Conservation (phyloP, 345 rosid genomes). For the Hibiscus mutabilis region DNA sequence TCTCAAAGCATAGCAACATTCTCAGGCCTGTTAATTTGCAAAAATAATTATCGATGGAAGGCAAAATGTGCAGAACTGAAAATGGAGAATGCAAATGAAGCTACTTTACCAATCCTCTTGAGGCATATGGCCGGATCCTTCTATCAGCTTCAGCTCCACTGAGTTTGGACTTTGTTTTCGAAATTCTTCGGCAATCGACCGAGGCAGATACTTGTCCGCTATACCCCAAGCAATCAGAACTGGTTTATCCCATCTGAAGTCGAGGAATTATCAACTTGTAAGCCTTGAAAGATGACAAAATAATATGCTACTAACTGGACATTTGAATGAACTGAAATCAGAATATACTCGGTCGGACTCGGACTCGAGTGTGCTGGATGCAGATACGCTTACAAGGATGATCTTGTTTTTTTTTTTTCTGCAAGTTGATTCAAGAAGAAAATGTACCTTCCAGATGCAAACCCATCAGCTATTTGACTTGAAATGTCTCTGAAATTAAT, state of each 20-base stretch:
- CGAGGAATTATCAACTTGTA: not conserved
- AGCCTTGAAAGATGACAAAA: not conserved
- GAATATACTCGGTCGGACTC: not conserved
- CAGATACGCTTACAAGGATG: too few species aligned
- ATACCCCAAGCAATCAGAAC: constrained; percentile 72
- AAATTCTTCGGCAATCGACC: constrained; percentile 81
- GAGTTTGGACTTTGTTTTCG: constrained; percentile 51
- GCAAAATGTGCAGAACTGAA: not conserved
- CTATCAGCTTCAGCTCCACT: constrained; percentile 63
- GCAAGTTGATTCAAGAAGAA: constrained; percentile 9
- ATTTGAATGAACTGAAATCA: not conserved
- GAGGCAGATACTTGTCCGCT: constrained; percentile 77
- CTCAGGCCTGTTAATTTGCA: constrained; percentile 66
- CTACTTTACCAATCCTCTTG: constrained; percentile 81
- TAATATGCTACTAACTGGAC: not conserved
- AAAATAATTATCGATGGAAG: not conserved
- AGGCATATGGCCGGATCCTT: constrained; percentile 98
- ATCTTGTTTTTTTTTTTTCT: not conserved
- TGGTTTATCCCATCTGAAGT: constrained; percentile 76
- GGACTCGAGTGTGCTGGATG: not conserved
- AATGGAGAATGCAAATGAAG: not conserved
- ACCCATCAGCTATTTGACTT: constrained; percentile 62
- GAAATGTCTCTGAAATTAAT: constrained; percentile 50
- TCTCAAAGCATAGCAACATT: constrained; percentile 73
- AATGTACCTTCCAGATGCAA: constrained; percentile 57